A percentile compares a stretch with the other conserved stretches of the same genome.
phyloP scores from a whole-genome alignment of 495 filamentous ascomycete genomes.

The Coniosporium apollinis region DNA sequence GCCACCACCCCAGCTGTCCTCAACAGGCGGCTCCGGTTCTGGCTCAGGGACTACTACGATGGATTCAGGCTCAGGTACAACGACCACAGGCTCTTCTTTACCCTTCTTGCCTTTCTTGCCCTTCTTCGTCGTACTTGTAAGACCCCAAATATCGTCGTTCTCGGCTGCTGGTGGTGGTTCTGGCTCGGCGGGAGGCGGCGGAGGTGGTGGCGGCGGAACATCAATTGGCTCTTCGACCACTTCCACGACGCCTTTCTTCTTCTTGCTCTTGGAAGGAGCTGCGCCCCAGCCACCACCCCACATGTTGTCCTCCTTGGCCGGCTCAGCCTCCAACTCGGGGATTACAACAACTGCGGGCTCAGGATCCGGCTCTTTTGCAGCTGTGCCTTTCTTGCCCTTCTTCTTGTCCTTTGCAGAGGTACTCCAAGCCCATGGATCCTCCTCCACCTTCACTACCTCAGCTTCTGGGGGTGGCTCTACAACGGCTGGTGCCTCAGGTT shows the following conservation, averaged over 20 bases:
- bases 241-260: constrained; percentile 1
- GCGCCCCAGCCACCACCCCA: background rate
- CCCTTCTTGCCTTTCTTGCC: constrained; percentile 14
- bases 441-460: constrained; percentile 2
- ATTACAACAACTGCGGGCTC: constrained; percentile 2
- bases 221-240: constrained; percentile 2
- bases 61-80: background rate
- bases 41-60: constrained; percentile 7
- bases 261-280: too few species aligned
- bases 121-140: constrained; percentile 13
- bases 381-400: constrained; percentile 5
- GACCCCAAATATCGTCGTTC: constrained; percentile 15
- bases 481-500: constrained; percentile 2
- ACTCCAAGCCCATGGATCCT: constrained; percentile 1
- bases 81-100: background rate
- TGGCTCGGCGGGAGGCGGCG: constrained; percentile 7
- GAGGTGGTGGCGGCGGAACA: constrained; percentile 13
- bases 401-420: constrained; percentile 7
- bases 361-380: too few species aligned
- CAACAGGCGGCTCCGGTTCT: constrained; percentile 4
- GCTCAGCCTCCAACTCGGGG: constrained; percentile 3
- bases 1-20: constrained; percentile 7
- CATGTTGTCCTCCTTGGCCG: background rate
- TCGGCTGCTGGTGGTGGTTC: constrained; percentile 10
- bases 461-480: constrained; percentile 4